Evolutionary conservation across 257 asterid species (phyloP).

Genomic region (Ocimum tenuiflorum): DNA sequence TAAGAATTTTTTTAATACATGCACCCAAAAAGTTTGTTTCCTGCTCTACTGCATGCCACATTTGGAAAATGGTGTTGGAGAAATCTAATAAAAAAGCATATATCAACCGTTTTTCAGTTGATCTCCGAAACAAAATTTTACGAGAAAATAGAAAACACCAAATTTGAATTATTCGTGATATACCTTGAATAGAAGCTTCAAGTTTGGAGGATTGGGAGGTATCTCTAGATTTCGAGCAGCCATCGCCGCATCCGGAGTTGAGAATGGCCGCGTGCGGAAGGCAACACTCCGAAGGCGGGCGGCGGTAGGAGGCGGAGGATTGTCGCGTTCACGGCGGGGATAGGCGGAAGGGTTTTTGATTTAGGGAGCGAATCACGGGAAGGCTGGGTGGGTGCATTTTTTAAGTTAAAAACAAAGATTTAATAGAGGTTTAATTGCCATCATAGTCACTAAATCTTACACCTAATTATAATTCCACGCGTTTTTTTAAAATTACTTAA

Average conservation of each 20-base stretch:
- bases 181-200: constrained; percentile 45
- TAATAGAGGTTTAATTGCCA: not conserved
- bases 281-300: not conserved
- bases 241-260: constrained; percentile 2
- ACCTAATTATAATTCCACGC: not conserved
- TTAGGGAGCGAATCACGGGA: not conserved
- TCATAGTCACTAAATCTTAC: not conserved
- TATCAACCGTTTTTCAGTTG: not conserved
- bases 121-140: not conserved
- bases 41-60: not conserved
- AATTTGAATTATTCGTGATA: not conserved
- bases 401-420: not conserved
- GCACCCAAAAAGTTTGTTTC: not conserved
- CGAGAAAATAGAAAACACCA: not conserved
- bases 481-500: too few species aligned
- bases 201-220: constrained; percentile 26
- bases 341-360: not conserved
- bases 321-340: not conserved
- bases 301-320: not conserved
- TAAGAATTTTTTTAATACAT: too few species aligned
- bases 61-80: not conserved
- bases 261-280: not conserved
- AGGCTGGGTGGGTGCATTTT: not conserved
- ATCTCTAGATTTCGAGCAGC: constrained; percentile 17
- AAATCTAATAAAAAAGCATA: not conserved